Evolutionary conservation across 495 filamentous ascomycete species (phyloP).

Genomic region (Bombardia bombarda): DNA sequence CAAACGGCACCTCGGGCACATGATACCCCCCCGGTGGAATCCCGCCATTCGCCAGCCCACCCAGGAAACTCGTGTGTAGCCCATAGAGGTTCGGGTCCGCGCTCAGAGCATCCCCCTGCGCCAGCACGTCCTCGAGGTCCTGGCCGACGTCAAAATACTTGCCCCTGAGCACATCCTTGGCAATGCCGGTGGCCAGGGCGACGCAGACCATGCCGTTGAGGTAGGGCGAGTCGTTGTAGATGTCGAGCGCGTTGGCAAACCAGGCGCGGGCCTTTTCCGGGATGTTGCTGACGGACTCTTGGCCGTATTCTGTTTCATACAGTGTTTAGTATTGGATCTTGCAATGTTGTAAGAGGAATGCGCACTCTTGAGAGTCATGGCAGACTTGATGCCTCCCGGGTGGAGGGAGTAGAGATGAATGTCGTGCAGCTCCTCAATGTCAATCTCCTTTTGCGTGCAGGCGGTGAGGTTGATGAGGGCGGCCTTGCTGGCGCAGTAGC

Average conservation of each 20-base stretch:
- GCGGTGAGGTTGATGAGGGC: conserved; percentile 28
- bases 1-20: conserved; percentile 13
- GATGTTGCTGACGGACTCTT: conserved; percentile 13
- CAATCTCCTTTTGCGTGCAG: conserved; percentile 24
- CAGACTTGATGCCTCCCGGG: conserved; percentile 25
- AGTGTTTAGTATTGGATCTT: neutral
- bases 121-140: conserved; percentile 25
- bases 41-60: conserved; percentile 15
- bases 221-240: conserved; percentile 27
- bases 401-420: conserved; percentile 26
- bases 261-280: conserved; percentile 8
- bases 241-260: conserved; percentile 16
- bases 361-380: conserved; percentile 24
- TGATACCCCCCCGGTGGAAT: conserved; percentile 9
- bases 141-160: conserved; percentile 25
- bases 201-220: conserved; percentile 30
- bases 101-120: conserved; percentile 16
- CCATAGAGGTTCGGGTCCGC: conserved; percentile 13
- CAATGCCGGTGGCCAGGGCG: conserved; percentile 21
- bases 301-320: conserved; percentile 15
- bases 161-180: conserved; percentile 18
- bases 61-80: conserved; percentile 22
- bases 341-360: neutral
- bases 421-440: conserved; percentile 19
- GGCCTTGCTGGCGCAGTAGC: conserved; percentile 27